A percentile compares a stretch with the other conserved stretches of the same genome.
phyloP scores from a whole-genome alignment of 345 rosid genomes.

The Microcos paniculata region DNA sequence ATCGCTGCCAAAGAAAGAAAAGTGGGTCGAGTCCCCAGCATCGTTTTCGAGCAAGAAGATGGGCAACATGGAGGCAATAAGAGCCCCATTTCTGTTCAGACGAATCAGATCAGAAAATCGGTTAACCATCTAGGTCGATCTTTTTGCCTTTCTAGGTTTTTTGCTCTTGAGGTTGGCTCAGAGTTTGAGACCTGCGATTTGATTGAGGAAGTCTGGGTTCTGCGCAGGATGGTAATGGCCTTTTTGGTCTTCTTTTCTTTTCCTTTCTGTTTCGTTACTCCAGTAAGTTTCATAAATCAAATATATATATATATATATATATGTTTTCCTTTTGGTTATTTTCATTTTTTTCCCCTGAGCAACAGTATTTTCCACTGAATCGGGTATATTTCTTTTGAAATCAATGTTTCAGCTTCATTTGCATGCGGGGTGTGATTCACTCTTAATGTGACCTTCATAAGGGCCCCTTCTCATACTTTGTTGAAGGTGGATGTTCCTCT shows the following conservation, averaged over 20 bases:
- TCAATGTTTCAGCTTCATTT: constrained; percentile 68
- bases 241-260: background rate
- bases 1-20: constrained; percentile 73
- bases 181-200: constrained; percentile 59
- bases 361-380: background rate
- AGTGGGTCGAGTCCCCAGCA: constrained; percentile 74
- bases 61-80: constrained; percentile 95
- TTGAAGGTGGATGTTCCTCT: constrained; percentile 90
- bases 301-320: too few species aligned
- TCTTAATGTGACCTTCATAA: constrained; percentile 78
- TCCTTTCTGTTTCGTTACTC: too few species aligned
- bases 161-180: constrained; percentile 73
- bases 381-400: background rate
- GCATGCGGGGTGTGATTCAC: constrained; percentile 71
- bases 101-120: constrained; percentile 82
- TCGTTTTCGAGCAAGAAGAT: constrained; percentile 86
- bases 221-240: constrained; percentile 67
- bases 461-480: constrained; percentile 75
- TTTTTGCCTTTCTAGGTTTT: constrained; percentile 78
- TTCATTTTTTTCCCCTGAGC: background rate
- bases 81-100: constrained; percentile 72
- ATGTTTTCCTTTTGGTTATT: background rate
- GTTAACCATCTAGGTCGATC: constrained; percentile 71
- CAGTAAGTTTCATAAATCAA: background rate
- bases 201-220: constrained; percentile 73